Conservation (phyloP, 2,329 filamentous ascomycete genomes). For the Pseudogymnoascus sp. region DNA sequence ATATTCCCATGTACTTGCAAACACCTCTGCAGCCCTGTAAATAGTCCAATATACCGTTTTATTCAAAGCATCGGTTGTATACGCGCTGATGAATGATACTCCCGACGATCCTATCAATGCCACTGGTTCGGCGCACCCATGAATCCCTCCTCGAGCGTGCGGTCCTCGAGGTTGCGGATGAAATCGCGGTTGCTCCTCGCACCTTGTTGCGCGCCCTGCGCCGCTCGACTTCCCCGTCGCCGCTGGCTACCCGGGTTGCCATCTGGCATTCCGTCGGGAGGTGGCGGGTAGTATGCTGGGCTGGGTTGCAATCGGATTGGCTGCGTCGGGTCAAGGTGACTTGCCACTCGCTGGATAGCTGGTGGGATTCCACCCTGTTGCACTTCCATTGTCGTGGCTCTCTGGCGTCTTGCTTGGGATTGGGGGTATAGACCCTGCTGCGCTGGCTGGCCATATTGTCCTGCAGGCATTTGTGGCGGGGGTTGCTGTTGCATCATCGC, state of each 20-base stretch:
- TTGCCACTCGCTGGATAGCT: slow-evolving; percentile 88
- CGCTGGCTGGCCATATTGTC: slow-evolving; percentile 53
- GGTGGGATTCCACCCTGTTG: slow-evolving; percentile 88
- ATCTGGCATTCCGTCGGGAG: slow-evolving; percentile 71
- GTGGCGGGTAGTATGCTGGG: slow-evolving; percentile 93
- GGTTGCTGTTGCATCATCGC: slow-evolving; percentile 55
- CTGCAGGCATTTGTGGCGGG: slow-evolving; percentile 56
- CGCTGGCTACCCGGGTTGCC: slow-evolving; percentile 52
- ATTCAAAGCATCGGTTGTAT: slow-evolving; percentile 3
- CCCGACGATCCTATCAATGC: slow-evolving; percentile 47
- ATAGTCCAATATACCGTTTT: slow-evolving; percentile 9
- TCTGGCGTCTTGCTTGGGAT: slow-evolving; percentile 71
- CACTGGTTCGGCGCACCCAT: slow-evolving; percentile 56
- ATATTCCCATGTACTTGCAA: neutral
- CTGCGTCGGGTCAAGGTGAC: slow-evolving; percentile 87
- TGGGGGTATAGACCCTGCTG: slow-evolving; percentile 65
- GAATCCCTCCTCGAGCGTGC: slow-evolving; percentile 88
- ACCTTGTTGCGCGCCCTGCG: slow-evolving; percentile 46
- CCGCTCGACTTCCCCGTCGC: slow-evolving; percentile 67
- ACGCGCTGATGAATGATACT: neutral
- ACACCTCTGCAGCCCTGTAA: neutral
- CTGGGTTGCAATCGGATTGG: slow-evolving; percentile 92
- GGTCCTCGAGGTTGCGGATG: slow-evolving; percentile 88
- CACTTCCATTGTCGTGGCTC: slow-evolving; percentile 93
- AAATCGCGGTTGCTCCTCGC: slow-evolving; percentile 68